A percentile compares a stretch with the other conserved stretches of the same genome.
These are phyloP conservation scores for Colletotrichum navitas DNA, from an alignment of 2,329 filamentous ascomycete species.

Conservation along the genomic window DNA sequence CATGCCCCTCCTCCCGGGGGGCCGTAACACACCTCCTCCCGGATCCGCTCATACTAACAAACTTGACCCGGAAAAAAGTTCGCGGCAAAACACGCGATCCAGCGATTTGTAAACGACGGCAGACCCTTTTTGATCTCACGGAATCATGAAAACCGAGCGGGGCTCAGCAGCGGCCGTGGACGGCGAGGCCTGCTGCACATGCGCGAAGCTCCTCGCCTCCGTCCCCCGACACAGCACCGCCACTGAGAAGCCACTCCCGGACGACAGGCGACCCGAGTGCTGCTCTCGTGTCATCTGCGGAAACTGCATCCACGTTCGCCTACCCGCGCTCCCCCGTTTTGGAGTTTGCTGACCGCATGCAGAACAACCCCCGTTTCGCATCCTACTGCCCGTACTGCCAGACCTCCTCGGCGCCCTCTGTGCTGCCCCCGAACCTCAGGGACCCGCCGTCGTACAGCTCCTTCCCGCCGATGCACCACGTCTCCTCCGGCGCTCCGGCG, in stretches of 20 bases:
- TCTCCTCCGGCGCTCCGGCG: conserved; percentile 45
- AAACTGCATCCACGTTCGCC: conserved; percentile 72
- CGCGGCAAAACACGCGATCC: not conserved
- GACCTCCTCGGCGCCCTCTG: conserved; percentile 70
- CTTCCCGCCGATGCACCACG: conserved; percentile 44
- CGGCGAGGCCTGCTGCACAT: conserved; percentile 74
- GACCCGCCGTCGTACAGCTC: conserved; percentile 76
- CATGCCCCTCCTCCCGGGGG: conserved; percentile 12
- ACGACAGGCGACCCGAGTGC: conserved; percentile 74
- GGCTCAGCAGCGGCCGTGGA: conserved; percentile 6
- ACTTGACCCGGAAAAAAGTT: not conserved
- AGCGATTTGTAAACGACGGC: not conserved
- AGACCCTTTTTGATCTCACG: not conserved
- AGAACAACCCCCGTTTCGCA: conserved; percentile 77
- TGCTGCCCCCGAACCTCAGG: conserved; percentile 71
- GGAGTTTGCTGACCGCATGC: conserved; percentile 13
- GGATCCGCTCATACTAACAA: not conserved
- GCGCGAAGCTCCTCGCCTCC: conserved; percentile 71
- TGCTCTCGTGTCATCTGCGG: conserved; percentile 80
- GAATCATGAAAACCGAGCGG: conserved; percentile 18
- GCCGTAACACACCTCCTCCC: not conserved
- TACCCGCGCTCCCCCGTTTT: not conserved
- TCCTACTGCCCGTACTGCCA: conserved; percentile 82
- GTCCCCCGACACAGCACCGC: conserved; percentile 64
- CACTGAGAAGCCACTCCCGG: conserved; percentile 71